Percentiles rank a stretch among this genome's conserved stretches.
phyloP scores from a whole-genome alignment of 495 filamentous ascomycete species.

The Penicillium dipodomyicola region DNA sequence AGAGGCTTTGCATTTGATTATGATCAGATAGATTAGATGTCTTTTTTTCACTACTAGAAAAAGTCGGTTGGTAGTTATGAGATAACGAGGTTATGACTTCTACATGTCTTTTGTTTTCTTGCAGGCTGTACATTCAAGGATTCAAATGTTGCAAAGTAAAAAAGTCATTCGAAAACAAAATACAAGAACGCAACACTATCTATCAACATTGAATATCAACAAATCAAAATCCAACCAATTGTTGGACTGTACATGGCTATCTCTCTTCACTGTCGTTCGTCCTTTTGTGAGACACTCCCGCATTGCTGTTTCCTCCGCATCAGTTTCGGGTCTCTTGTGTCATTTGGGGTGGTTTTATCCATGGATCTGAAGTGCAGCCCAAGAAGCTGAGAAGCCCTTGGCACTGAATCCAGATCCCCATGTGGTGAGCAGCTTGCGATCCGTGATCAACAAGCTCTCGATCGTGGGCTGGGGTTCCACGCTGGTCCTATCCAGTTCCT shows the following conservation, averaged over 20 bases:
- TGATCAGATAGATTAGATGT: background rate
- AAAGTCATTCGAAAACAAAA: conserved; percentile 3
- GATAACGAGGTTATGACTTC: conserved; percentile 18
- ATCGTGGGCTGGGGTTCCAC: conserved; percentile 1
- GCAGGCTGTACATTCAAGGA: background rate
- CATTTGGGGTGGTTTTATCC: background rate
- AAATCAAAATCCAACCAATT: conserved; percentile 6
- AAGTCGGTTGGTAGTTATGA: conserved; percentile 11
- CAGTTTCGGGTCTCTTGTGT: conserved; percentile 9
- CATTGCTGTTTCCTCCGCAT: conserved; percentile 10
- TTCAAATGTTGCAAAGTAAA: background rate
- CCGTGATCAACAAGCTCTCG: conserved; percentile 4
- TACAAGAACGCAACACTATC: conserved; percentile 3
- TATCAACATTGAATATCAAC: conserved; percentile 4
- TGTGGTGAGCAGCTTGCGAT: conserved; percentile 3
- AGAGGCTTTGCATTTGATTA: background rate
- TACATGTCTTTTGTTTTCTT: background rate
- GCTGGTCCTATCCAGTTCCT: conserved; percentile 10
- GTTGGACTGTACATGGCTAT: conserved; percentile 1
- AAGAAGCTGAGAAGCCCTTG: background rate
- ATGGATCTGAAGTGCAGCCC: background rate
- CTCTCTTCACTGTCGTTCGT: conserved; percentile 6
- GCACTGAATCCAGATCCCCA: background rate
- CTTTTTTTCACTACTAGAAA: conserved; percentile 10
- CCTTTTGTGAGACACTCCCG: conserved; percentile 9